Base-by-base conservation (phyloP, 2,329 filamentous ascomycete genomes). In the Talaromyces rugulosus region DNA sequence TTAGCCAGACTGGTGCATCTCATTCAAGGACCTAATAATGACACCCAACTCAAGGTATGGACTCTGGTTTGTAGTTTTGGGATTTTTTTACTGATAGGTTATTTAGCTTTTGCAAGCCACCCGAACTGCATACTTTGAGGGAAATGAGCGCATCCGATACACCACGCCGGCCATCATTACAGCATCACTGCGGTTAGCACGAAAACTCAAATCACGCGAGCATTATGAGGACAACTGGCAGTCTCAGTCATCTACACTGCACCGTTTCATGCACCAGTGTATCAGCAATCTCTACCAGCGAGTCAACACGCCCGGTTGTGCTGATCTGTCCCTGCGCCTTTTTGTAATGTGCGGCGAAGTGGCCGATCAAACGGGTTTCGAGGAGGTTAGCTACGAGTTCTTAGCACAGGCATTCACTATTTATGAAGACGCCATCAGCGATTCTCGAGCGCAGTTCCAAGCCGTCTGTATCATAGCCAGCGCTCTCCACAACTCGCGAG, bases 391-490 rank as follows among this genome's bases (percentile, higher is more conserved):
- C 11, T 99, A 99, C 75, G 95, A 99, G 73, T 99, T 96, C 80
- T 98, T 97, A 69, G 95, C 95, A 0, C 95, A 99, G 76, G 94
- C 95, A 0, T 99, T 99, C 70, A 98, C 94, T 0, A 92, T 98
- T 8, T 99, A 99, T 72, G 95, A 99, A 74, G 95, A 99, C 76
- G 89, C 92, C 0, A 90, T 99, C 66, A 95, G 92, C 64, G 96
- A 99, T 74, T 96, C 92, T 16, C 89, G 96, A 74, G 94, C 93
- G 14, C 95, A 99, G 74, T 99, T 98, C 81, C 95, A 99, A 78
- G 94, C 95, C 1, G 95, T 99, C 0, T 97, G 93, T 69, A 89
- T 97, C 44, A 92, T 99, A 70, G 92, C 94, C 2, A 91, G 90
- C 61, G 92, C 91, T 5, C 81, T 99, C 61, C 93, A 97, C 72